Evolutionary conservation across 129 eudicot species (phyloP), one percentile per base, ranked within the genome.

Genomic region (sunflower (Helianthus annuus)): DNA sequence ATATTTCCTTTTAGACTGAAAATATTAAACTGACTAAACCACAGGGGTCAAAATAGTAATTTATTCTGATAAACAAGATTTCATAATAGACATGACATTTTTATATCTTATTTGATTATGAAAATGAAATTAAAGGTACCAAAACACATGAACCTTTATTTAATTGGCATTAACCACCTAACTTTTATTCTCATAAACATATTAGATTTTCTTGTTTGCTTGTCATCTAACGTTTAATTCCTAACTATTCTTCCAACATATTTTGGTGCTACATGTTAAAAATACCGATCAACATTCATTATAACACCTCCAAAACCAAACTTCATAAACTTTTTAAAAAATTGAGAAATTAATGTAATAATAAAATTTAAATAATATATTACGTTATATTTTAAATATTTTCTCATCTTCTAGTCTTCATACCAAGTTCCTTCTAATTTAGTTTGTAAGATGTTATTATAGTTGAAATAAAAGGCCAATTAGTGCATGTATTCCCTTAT

Each of bases 101-200:
- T 40, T 22, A 39, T 36, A 32, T 32, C 48, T 48, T 59, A 38
- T 69, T 61, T 48, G 61, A 8, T 62, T 69, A 60, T 69, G 52
- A 64, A 38, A 69, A 48, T 13, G 15, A 48, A 60, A 60, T 9
- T 69, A 77, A 77, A 61, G 22, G 61, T 36, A 77, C 76, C 76
- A 77, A 77, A 69, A 51, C 51, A 69, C 76, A 62, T 62, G 22
- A 61, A 51, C 24, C 45, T 69, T 63, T 70, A 61, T 69, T 62
- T 15, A 24, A 69, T 49, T 77, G 76, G 61, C 76, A 51, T 51
- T 69, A 77, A 77, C 53, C 76, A 77, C 81, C 81, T 51, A 77
- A 69, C 29, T 27, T 77, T 69, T 61, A 70, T 77, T 77, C 81
- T 40, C 11, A 40, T 48, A 2, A 22, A 61, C 5, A 59, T 69